A percentile compares a stretch with the other conserved stretches of the same genome.
Evolutionary conservation across 805 yeast species (phyloP).

Genomic region (Kluyveromyces dobzhanskii): DNA sequence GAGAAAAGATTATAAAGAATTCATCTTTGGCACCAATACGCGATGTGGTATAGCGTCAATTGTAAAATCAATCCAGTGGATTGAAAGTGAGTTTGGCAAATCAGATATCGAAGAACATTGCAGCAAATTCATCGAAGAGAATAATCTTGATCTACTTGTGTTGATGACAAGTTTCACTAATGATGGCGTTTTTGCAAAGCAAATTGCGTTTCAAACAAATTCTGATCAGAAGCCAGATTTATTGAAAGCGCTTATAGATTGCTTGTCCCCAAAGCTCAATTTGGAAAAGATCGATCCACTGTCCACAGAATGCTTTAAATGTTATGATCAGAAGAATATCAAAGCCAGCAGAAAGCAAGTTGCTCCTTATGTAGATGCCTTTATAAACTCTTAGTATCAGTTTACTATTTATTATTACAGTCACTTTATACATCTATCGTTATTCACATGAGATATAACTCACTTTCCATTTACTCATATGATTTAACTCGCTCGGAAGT

Average conservation of each 20-base stretch:
- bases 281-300: slow-evolving; percentile 10
- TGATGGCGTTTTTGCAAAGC: slow-evolving; percentile 33
- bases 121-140: slow-evolving; percentile 20
- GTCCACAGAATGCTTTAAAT: slow-evolving; percentile 1
- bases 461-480: slow-evolving; percentile 18
- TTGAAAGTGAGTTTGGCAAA: slow-evolving; percentile 29
- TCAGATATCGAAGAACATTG: slow-evolving; percentile 17
- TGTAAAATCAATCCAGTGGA: slow-evolving; percentile 54
- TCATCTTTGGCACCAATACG: slow-evolving; percentile 31
- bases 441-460: slow-evolving; percentile 11
- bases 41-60: slow-evolving; percentile 71
- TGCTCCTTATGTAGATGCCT: slow-evolving; percentile 45
- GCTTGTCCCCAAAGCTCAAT: slow-evolving; percentile 11
- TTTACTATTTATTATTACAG: background rate
- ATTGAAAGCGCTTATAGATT: slow-evolving; percentile 13
- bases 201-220: slow-evolving; percentile 16
- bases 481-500: slow-evolving; percentile 11
- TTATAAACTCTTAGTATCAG: background rate
- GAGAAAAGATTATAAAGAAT: slow-evolving; percentile 79
- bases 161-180: slow-evolving; percentile 42
- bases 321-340: slow-evolving; percentile 43
- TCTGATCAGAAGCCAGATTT: slow-evolving; percentile 7
- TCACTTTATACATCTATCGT: background rate
- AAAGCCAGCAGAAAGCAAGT: slow-evolving; percentile 79
- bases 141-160: slow-evolving; percentile 33